Evolutionary conservation across 2,329 filamentous ascomycete genomes (phyloP), one percentile per base, ranked within the genome.

Genomic region (Claviceps citrina): DNA sequence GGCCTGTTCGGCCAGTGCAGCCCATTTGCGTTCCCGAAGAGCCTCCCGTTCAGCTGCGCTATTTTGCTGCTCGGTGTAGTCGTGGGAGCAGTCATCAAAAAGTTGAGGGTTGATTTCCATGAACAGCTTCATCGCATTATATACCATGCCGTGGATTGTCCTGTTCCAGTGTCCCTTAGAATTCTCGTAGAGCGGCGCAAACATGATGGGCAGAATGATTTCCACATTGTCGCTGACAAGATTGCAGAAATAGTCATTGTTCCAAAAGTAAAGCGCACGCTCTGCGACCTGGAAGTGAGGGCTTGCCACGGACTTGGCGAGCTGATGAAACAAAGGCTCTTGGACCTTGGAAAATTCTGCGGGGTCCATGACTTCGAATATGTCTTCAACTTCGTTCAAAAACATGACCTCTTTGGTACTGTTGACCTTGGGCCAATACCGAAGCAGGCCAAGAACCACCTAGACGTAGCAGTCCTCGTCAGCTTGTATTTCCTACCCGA

Each of bases 401-500:
- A 93, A 98, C 91, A 98, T 98, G 56, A 98, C 91, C 62, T 98
- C 91, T 63, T 98, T 98, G 39, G 91, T 98, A 63, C 91, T 96
- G 65, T 98, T 98, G 52, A 93, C 85, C 69, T 98, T 98, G 36
- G 91, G 91, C 91, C 91, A 98, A 61, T 95, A 98, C 50, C 91
- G 81, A 46, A 98, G 70, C 41, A 98, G 70, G 34, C 91, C 91
- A 48, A 96, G 76, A 36, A 98, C 91, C 46, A 96, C 86, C 83
- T 87, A n/a, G 1, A 19, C 16, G 28, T 16, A 19, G 12, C 25
- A 13, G 12, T 8, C 32, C 25, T 22, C 6, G 18, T 33, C 36
- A 39, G 31, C 19, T 36, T 31, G 28, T 18, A 8, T 5, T 26
- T 26, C 7, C n/a, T 7, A 12, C n/a, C 22, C 12, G 3, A 18